A percentile compares a stretch with the other conserved stretches of the same genome.
These are phyloP conservation scores for Mrakia gelida DNA, from an alignment of 768 basidiomycete species.

Conservation along the genomic window DNA sequence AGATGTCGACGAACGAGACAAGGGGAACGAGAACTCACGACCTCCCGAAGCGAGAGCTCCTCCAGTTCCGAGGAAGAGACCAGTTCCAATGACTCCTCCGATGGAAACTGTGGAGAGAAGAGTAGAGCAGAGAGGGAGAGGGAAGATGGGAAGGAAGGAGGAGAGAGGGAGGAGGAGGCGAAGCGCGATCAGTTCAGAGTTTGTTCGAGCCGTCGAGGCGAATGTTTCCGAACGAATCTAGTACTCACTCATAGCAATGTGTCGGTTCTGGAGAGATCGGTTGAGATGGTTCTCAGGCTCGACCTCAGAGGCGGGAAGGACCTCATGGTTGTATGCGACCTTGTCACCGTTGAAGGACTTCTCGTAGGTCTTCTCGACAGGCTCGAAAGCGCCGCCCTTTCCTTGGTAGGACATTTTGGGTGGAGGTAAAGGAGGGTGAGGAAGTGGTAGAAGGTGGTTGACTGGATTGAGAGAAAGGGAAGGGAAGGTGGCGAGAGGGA, in stretches of 20 bases:
- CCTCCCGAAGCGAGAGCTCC: slow-evolving; percentile 37
- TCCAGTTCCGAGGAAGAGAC: slow-evolving; percentile 40
- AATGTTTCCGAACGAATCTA: not conserved
- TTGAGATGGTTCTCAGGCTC: slow-evolving; percentile 6
- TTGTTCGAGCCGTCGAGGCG: not conserved
- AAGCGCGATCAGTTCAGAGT: not conserved
- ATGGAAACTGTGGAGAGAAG: slow-evolving; percentile 10
- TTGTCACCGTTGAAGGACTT: slow-evolving; percentile 10
- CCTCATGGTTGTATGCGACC: slow-evolving; percentile 9
- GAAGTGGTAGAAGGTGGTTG: too few species aligned
- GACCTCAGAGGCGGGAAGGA: not conserved
- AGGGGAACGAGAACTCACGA: too few species aligned
- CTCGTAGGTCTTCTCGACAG: slow-evolving; percentile 16
- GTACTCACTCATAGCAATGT: slow-evolving; percentile 31
- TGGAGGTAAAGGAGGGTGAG: not conserved
- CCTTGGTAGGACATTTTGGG: not conserved
- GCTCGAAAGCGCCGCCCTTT: not conserved
- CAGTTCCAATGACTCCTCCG: slow-evolving; percentile 33
- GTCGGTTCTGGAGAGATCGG: slow-evolving; percentile 16
- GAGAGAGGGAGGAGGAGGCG: not conserved
- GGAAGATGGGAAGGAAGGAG: slow-evolving; percentile 3
- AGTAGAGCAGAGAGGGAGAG: not conserved
- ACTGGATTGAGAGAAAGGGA: too few species aligned
- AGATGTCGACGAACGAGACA: too few species aligned
- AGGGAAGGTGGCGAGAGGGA: too few species aligned